These are phyloP conservation scores for Diaporthe longicolla DNA, from an alignment of 2,329 filamentous ascomycete genomes.

Conservation along the genomic window DNA sequence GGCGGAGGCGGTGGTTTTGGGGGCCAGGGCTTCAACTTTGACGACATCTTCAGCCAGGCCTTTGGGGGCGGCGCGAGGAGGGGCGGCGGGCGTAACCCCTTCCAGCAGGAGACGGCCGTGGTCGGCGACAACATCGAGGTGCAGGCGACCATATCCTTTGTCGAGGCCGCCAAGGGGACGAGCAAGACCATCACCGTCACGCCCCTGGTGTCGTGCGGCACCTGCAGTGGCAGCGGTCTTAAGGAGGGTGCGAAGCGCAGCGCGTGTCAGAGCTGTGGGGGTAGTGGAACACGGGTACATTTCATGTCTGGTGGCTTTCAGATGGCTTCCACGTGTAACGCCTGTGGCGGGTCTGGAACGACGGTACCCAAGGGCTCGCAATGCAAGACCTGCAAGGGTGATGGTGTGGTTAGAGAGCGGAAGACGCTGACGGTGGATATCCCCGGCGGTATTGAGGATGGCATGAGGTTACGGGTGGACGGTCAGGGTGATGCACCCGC, in stretches of 20 bases:
- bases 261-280: slow-evolving; percentile 84
- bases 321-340: slow-evolving; percentile 89
- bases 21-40: slow-evolving; percentile 66
- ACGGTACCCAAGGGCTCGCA: slow-evolving; percentile 84
- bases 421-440: slow-evolving; percentile 92
- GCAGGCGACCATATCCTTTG: slow-evolving; percentile 92
- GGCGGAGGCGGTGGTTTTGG: slow-evolving; percentile 74
- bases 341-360: slow-evolving; percentile 84
- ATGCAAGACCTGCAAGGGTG: slow-evolving; percentile 83
- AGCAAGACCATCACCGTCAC: slow-evolving; percentile 90
- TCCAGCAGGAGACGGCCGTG: slow-evolving; percentile 79
- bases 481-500: slow-evolving; percentile 90
- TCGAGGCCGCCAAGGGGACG: slow-evolving; percentile 94
- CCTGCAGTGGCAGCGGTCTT: slow-evolving; percentile 86
- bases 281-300: slow-evolving; percentile 88
- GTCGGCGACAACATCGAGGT: slow-evolving; percentile 98
- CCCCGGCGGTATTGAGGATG: slow-evolving; percentile 94
- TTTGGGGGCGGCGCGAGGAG: slow-evolving; percentile 68
- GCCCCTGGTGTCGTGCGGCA: slow-evolving; percentile 84
- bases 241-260: slow-evolving; percentile 83
- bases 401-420: slow-evolving; percentile 86
- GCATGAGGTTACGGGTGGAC: slow-evolving; percentile 89
- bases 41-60: slow-evolving; percentile 94
- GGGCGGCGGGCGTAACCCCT: slow-evolving; percentile 73
- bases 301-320: slow-evolving; percentile 95